Conservation (phyloP, 768 basidiomycete genomes). For the Mycena floridula region DNA sequence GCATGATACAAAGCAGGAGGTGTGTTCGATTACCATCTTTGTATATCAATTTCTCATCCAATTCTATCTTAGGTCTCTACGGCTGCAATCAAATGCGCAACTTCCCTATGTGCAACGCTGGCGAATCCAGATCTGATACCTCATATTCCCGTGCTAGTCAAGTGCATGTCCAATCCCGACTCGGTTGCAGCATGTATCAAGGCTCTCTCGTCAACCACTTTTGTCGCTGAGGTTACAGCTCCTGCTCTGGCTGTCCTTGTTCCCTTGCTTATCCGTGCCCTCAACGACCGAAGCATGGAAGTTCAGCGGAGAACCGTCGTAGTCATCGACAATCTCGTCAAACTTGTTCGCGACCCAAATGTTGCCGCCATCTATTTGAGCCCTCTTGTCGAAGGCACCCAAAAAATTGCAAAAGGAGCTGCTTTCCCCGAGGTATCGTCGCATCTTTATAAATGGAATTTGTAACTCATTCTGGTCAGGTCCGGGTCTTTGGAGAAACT, state of each 20-base stretch:
- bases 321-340: slow-evolving; percentile 94
- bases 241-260: slow-evolving; percentile 96
- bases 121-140: slow-evolving; percentile 90
- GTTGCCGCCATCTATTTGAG: slow-evolving; percentile 88
- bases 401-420: slow-evolving; percentile 83
- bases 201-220: slow-evolving; percentile 89
- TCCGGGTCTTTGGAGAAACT: slow-evolving; percentile 86
- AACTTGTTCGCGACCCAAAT: slow-evolving; percentile 87
- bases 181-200: slow-evolving; percentile 92
- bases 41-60: neutral
- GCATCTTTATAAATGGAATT: too few relatives aligned
- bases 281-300: slow-evolving; percentile 95
- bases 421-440: slow-evolving; percentile 94
- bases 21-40: slow-evolving; percentile 25
- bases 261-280: slow-evolving; percentile 81
- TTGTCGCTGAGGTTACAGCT: slow-evolving; percentile 93
- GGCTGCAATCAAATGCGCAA: slow-evolving; percentile 86
- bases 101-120: slow-evolving; percentile 81
- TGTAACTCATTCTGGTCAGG: slow-evolving; percentile 30
- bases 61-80: slow-evolving; percentile 67
- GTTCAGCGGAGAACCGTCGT: slow-evolving; percentile 92
- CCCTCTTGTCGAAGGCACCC: slow-evolving; percentile 82
- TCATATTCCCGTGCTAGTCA: slow-evolving; percentile 84
- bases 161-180: slow-evolving; percentile 89
- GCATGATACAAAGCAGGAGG: slow-evolving; percentile 97